Base-by-base conservation (phyloP, 108 stramenopile genomes). In the Chaetoceros muelleri region DNA sequence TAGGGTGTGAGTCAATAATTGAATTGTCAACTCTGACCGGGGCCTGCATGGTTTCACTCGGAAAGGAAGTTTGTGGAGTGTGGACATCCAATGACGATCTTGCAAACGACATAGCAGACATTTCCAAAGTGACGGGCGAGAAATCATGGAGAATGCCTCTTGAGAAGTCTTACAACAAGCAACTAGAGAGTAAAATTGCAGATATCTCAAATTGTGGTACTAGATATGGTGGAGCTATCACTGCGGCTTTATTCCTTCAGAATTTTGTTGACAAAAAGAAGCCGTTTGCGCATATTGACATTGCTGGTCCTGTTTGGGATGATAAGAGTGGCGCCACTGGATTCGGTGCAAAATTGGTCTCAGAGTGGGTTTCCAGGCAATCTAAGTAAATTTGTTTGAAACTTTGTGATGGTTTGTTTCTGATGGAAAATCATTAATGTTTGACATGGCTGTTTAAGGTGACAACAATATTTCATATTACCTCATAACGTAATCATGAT, bases 301-400 rank as follows among this genome's bases (percentile, higher is more conserved):
- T 93, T 72, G 91, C 91, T 57, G 92, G 92, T 44, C 92, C 92
- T n/a, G 92, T 96, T 3, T 98, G 97, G 97, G 82, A 85, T 55
- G 76, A 80, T 50, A 76, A 80, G 59, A 60, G 28, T 29, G 91
- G 90, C 7, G 90, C 91, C 30, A 98, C 95, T 25, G 97, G 97
- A 20, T 96, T 85, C 66, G 97, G 97, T 24, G 86, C 93, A 5
- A 87, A 90, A 72, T 67, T 94, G 25, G 86, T 94, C 0, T 66
- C 80, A 2, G 79, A 95, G 46, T 97, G 93, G 93, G 80, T 97
- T 13, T 56, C 57, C 25, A 79, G 80, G 25, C 85, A 87, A 62
- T 69, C 69, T n/a, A 50, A 74, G 46, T 67, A 64, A 22, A 46
- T 28, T 16, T 25, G n/a, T n/a, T n/a, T n/a, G n/a, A n/a, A n/a